Percentiles rank a stretch among this genome's conserved stretches.
These are phyloP conservation scores for Wickerhamomyces pijperi DNA, from an alignment of 805 yeast genomes.

Conservation along the genomic window DNA sequence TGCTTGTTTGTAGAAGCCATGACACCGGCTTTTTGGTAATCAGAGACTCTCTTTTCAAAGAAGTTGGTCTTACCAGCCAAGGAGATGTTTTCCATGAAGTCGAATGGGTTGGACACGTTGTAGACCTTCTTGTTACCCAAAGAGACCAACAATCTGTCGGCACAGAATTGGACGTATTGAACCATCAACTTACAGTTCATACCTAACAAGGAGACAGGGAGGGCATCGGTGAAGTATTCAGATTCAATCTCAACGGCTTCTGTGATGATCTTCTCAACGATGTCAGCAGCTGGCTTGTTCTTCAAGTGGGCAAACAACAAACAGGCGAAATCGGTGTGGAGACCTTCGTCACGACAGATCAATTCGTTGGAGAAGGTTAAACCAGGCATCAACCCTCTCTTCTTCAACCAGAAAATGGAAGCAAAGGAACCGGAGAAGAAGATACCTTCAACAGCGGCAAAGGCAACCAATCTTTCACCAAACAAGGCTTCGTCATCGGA, in stretches of 20 bases:
- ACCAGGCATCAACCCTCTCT: conserved; percentile 99
- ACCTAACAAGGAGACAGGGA: conserved; percentile 87
- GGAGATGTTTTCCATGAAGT: conserved; percentile 97
- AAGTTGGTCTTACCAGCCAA: conserved; percentile 98
- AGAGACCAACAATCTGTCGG: conserved; percentile 87
- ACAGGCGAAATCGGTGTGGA: conserved; percentile 98
- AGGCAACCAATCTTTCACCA: conserved; percentile 94
- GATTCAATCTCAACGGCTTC: conserved; percentile 95
- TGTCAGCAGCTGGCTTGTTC: conserved; percentile 72
- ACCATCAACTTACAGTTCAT: conserved; percentile 93
- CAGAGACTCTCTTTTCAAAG: conserved; percentile 97
- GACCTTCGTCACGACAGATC: conserved; percentile 96
- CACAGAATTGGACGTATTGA: conserved; percentile 95
- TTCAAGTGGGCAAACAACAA: conserved; percentile 84
- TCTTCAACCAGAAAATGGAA: conserved; percentile 96
- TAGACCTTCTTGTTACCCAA: conserved; percentile 84
- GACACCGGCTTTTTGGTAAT: conserved; percentile 98
- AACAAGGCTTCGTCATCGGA: conserved; percentile 77
- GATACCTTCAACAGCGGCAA: conserved; percentile 98
- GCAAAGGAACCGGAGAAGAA: conserved; percentile 98
- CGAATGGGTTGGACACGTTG: conserved; percentile 90
- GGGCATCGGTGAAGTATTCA: conserved; percentile 89
- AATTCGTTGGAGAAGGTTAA: conserved; percentile 94
- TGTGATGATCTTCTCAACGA: conserved; percentile 77
- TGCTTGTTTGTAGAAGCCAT: conserved; percentile 58